Conservation (phyloP, 441 rosid species). For the Syzygium malaccense region DNA sequence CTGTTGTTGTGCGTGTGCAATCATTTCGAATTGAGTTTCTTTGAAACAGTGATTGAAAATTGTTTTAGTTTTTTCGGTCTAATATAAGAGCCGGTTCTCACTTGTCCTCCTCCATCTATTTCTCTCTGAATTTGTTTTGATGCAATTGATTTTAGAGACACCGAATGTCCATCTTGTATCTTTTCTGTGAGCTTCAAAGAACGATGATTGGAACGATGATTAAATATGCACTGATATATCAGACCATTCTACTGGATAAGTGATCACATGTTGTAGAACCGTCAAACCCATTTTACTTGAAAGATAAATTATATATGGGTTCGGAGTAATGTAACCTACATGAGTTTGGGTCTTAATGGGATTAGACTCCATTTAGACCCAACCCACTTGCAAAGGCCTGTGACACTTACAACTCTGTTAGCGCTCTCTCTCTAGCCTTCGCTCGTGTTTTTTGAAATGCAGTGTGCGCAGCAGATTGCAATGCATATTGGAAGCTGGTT, state of each 20-base stretch:
- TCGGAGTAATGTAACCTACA: neutral
- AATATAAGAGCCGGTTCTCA: neutral
- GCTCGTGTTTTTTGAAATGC: neutral
- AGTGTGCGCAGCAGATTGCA: neutral
- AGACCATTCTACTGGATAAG: neutral
- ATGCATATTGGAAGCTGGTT: constrained; percentile 8
- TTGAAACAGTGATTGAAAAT: neutral
- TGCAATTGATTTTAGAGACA: neutral
- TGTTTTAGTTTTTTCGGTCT: neutral
- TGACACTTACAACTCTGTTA: neutral
- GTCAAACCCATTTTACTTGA: neutral
- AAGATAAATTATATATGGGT: neutral
- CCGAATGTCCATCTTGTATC: neutral
- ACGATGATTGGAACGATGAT: neutral
- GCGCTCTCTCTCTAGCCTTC: neutral
- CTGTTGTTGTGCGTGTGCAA: neutral
- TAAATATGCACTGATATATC: neutral
- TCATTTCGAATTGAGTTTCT: neutral
- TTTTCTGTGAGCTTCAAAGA: neutral
- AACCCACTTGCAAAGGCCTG: neutral
- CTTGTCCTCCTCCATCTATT: neutral
- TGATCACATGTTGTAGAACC: neutral
- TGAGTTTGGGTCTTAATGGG: neutral
- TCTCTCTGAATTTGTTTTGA: neutral
- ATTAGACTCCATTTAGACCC: neutral